Conservation (phyloP, 371 early-diverging fungal genomes). For the Apophysomyces ossiformis region DNA sequence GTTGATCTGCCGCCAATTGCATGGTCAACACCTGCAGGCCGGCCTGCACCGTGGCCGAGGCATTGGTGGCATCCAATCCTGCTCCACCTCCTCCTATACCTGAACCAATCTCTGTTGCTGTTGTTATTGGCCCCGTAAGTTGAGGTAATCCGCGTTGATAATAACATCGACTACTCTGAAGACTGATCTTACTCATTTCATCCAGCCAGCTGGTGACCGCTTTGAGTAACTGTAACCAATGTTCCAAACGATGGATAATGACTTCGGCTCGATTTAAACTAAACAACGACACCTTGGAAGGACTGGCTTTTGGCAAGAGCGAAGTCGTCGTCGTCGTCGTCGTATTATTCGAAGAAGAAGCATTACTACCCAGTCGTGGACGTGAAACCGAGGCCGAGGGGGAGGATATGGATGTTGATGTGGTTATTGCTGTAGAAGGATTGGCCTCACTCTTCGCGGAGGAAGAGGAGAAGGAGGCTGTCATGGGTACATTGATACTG, state of each 20-base stretch:
- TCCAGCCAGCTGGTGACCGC: conserved; percentile 37
- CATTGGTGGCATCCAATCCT: conserved; percentile 14
- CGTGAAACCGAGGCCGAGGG: neutral
- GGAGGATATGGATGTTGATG: conserved; percentile 1
- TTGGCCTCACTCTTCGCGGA: neutral
- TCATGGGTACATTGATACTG: neutral
- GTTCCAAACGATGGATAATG: conserved; percentile 34
- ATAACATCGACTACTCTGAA: conserved; percentile 35
- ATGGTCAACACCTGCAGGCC: conserved; percentile 32
- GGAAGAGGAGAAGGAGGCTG: conserved; percentile 4
- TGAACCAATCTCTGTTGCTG: too few species aligned
- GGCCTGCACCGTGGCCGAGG: conserved; percentile 28
- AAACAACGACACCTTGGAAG: conserved; percentile 12
- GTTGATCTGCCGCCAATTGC: conserved; percentile 36
- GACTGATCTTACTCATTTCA: conserved; percentile 32
- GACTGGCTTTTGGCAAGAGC: conserved; percentile 2
- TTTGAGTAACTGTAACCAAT: conserved; percentile 36
- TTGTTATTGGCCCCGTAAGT: conserved; percentile 1
- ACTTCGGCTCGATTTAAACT: conserved; percentile 42
- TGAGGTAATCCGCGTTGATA: conserved; percentile 31
- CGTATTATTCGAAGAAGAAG: neutral
- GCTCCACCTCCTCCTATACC: neutral
- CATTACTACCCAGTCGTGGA: conserved; percentile 16
- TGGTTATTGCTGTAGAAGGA: neutral
- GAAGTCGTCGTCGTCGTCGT: conserved; percentile 1